Evolutionary conservation across 2,329 filamentous ascomycete genomes (phyloP).

Genomic region (Penicillium sp.): DNA sequence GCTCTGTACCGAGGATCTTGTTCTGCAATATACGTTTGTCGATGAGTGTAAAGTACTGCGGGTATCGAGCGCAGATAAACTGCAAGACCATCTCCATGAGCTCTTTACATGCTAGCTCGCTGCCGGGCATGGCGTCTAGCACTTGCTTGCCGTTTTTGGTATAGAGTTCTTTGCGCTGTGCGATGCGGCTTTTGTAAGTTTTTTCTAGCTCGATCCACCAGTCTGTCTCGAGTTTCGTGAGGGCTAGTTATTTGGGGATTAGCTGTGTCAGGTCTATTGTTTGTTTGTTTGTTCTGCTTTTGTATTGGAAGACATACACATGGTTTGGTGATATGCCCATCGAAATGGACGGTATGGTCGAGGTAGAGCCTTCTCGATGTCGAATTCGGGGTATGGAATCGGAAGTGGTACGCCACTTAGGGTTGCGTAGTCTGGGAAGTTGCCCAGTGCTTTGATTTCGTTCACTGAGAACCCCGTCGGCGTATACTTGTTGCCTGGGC

Average conservation of each 20-base stretch:
- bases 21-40: conserved; percentile 63
- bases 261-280: not conserved
- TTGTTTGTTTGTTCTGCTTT: not conserved
- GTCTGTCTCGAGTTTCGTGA: conserved; percentile 72
- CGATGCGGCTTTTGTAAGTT: conserved; percentile 64
- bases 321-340: conserved; percentile 85
- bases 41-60: conserved; percentile 63
- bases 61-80: conserved; percentile 74
- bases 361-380: conserved; percentile 64
- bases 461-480: conserved; percentile 66
- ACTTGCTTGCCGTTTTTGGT: conserved; percentile 60
- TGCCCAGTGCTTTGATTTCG: conserved; percentile 66
- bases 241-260: conserved; percentile 49
- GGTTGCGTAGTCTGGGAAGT: conserved; percentile 74
- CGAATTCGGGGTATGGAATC: conserved; percentile 59
- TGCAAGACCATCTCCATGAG: conserved; percentile 83
- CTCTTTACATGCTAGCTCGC: conserved; percentile 76
- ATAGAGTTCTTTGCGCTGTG: conserved; percentile 64
- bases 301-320: conserved; percentile 63
- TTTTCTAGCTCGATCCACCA: conserved; percentile 88
- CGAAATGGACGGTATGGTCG: conserved; percentile 77
- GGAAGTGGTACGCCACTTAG: conserved; percentile 73
- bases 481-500: conserved; percentile 48
- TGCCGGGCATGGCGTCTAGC: conserved; percentile 66
- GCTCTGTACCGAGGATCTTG: conserved; percentile 59